A percentile compares a stretch with the other conserved stretches of the same genome.
phyloP scores from a whole-genome alignment of 2,329 filamentous ascomycete genomes.

The Hymenoscyphus occultus region DNA sequence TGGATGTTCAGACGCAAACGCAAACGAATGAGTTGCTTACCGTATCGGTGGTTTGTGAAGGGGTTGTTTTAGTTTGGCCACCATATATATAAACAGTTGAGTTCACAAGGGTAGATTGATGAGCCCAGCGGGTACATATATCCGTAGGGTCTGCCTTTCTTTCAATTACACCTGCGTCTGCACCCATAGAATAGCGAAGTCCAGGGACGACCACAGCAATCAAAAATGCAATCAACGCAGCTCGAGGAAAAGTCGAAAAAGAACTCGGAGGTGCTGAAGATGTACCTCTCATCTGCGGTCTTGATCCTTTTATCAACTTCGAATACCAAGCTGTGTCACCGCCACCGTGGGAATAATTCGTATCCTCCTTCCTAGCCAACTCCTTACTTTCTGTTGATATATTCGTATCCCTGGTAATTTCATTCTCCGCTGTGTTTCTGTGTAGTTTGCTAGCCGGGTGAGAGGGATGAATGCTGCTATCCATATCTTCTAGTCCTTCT shows the following conservation, averaged over 20 bases:
- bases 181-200: constrained; percentile 42
- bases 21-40: constrained; percentile 58
- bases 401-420: constrained; percentile 12
- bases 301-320: constrained; percentile 23
- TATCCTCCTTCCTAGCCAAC: background rate
- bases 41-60: constrained; percentile 58
- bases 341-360: background rate
- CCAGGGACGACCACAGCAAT: constrained; percentile 50
- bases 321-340: constrained; percentile 21
- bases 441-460: constrained; percentile 11
- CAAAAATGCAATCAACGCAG: constrained; percentile 48
- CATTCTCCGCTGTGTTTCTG: constrained; percentile 14
- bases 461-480: constrained; percentile 20
- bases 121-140: constrained; percentile 63
- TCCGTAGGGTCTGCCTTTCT: constrained; percentile 43
- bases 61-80: constrained; percentile 58
- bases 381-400: constrained; percentile 6
- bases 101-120: constrained; percentile 64
- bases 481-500: constrained; percentile 32
- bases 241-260: constrained; percentile 42
- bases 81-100: constrained; percentile 76
- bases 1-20: too few relatives aligned
- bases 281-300: constrained; percentile 43
- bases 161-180: constrained; percentile 46
- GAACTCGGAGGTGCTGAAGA: constrained; percentile 44